Evolutionary conservation across 2,329 filamentous ascomycete genomes (phyloP).

Genomic region (Fusarium tupiense): DNA sequence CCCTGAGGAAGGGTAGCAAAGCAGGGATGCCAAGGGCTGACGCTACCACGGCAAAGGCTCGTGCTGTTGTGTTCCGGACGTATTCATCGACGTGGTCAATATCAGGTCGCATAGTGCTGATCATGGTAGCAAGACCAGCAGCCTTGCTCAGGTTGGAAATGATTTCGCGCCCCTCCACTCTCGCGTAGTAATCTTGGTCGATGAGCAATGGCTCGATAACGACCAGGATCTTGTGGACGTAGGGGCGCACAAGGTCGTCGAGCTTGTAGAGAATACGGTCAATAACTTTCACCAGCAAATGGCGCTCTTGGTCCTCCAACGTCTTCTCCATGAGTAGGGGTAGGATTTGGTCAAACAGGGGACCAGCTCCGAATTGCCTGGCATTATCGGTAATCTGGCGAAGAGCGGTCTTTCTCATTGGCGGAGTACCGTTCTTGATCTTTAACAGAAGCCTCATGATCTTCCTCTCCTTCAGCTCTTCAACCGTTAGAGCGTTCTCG

Average conservation of each 20-base stretch:
- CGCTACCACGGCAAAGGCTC: conserved; percentile 96
- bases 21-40: conserved; percentile 96
- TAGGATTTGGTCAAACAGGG: conserved; percentile 96
- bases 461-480: conserved; percentile 96
- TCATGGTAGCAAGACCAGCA: conserved; percentile 97
- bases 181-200: conserved; percentile 98
- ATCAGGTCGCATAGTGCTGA: conserved; percentile 98
- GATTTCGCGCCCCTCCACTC: conserved; percentile 97
- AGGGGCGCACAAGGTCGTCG: conserved; percentile 94
- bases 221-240: conserved; percentile 97
- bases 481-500: conserved; percentile 89
- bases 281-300: conserved; percentile 98
- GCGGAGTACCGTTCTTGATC: conserved; percentile 98
- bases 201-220: conserved; percentile 99
- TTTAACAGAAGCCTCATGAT: conserved; percentile 97
- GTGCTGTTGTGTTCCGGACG: conserved; percentile 95
- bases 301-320: conserved; percentile 95
- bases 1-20: conserved; percentile 91
- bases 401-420: conserved; percentile 97
- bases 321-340: conserved; percentile 98
- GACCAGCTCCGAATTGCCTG: conserved; percentile 90
- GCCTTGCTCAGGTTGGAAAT: conserved; percentile 98
- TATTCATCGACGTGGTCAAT: conserved; percentile 99
- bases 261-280: conserved; percentile 98
- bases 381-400: conserved; percentile 98